phyloP scores from a whole-genome alignment of 108 stramenopile species.

The Nitzschia inconspicua region DNA sequence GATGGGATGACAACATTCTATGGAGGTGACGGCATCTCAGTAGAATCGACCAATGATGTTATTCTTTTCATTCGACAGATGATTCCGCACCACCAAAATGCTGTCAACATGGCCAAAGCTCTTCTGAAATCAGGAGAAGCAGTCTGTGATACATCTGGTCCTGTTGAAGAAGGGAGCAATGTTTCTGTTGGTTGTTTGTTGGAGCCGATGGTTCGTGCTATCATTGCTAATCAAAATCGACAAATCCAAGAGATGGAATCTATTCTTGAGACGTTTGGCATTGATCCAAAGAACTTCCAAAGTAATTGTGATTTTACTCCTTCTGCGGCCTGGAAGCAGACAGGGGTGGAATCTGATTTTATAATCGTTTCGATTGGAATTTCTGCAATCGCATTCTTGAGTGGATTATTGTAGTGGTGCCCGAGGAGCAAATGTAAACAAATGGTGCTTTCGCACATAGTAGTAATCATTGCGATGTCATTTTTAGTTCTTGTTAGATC shows the following conservation, averaged over 20 bases:
- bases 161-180: constrained; percentile 17
- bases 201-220: constrained; percentile 48
- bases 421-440: too few relatives aligned
- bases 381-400: too few relatives aligned
- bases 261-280: constrained; percentile 32
- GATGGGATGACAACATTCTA: constrained; percentile 48
- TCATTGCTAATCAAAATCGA: constrained; percentile 72
- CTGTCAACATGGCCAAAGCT: constrained; percentile 90
- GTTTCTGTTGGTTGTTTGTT: constrained; percentile 40
- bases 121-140: constrained; percentile 47
- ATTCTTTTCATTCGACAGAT: constrained; percentile 81
- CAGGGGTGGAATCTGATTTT: too few relatives aligned
- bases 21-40: constrained; percentile 28
- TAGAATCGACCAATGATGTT: background rate
- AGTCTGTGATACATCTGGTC: constrained; percentile 44
- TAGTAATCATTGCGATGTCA: too few relatives aligned
- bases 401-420: too few relatives aligned
- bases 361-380: too few relatives aligned
- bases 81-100: constrained; percentile 93
- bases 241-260: constrained; percentile 82
- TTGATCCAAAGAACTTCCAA: background rate
- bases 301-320: too few relatives aligned
- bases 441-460: too few relatives aligned
- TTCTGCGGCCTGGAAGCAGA: too few relatives aligned
- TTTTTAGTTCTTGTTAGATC: too few relatives aligned